Base-by-base conservation (phyloP, 2,329 filamentous ascomycete species). In the Hypoxylon sp. region DNA sequence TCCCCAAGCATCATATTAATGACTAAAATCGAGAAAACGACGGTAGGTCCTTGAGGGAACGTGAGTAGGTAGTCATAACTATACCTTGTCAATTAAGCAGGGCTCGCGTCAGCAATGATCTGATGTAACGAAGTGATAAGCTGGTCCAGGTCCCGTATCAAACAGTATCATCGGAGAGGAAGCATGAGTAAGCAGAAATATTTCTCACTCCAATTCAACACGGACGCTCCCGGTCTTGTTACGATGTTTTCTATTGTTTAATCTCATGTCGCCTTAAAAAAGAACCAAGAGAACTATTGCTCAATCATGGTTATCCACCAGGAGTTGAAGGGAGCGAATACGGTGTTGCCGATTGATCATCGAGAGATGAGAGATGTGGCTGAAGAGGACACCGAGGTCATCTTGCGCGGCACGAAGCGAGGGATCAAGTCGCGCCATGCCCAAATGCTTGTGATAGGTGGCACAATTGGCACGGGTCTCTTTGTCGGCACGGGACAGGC, bases 401-500 rank as follows among this genome's bases (percentile, higher is more conserved):
- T n/a, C 51, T 31, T 39, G 2, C 55, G 46, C 10, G 63, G 66
- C 29, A 71, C 69, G 6, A 71, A 67, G n/a, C 67, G 69, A 52
- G 62, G 57, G 6, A 71, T 71, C 53, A 69, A 69, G 44, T 69
- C 69, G 31, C 69, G 69, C 44, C 69, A 71, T 10, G 66, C 65
- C 21, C 69, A 71, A 35, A 71, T 71, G 69, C 63, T 71, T 21
- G 70, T 58, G 0, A 54, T 71, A 44, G 69, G 69, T 1, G 69
- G 69, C 10, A 69, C 69, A 17, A 72, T 73, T 5, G 82, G 82
- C 50, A 84, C 82, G 10, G 82, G 82, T 67, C 77, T 84, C 21
- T 84, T 84, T 65, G 81, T 85, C 56, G 81, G 82, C 53, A 82
- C 82, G 19, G 74, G 74, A 10, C 62, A 72, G 37, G 74, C 72